A percentile compares a stretch with the other conserved stretches of the same genome.
phyloP scores from a whole-genome alignment of 805 yeast species.

The Wickerhamiella alocasiicola region DNA sequence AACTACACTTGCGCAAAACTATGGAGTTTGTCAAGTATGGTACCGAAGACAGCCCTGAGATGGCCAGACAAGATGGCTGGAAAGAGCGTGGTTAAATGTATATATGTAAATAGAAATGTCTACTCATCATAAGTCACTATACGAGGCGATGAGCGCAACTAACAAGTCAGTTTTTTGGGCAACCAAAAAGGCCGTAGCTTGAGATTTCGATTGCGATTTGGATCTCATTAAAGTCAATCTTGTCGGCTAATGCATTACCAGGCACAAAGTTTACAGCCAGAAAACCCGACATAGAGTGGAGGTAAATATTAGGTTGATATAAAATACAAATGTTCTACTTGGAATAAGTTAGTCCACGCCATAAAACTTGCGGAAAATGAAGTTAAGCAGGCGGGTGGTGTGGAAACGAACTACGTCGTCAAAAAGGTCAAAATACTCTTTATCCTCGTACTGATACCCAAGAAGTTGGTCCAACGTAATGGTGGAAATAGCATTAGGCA shows the following conservation, averaged over 20 bases:
- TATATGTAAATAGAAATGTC: too few relatives aligned
- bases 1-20: constrained; percentile 57
- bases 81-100: constrained; percentile 20
- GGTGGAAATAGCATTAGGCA: constrained; percentile 41
- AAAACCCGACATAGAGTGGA: too few relatives aligned
- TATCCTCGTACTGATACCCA: constrained; percentile 59
- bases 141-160: too few relatives aligned
- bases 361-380: constrained; percentile 66
- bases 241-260: too few relatives aligned
- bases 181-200: too few relatives aligned
- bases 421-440: constrained; percentile 42
- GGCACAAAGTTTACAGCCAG: too few relatives aligned
- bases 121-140: too few relatives aligned
- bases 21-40: constrained; percentile 71
- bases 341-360: constrained; percentile 28
- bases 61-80: constrained; percentile 21
- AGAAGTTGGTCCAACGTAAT: constrained; percentile 62
- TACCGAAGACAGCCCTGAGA: constrained; percentile 22
- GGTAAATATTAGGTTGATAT: too few relatives aligned
- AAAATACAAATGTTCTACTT: neutral
- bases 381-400: constrained; percentile 51
- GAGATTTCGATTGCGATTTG: too few relatives aligned
- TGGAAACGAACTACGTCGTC: constrained; percentile 58
- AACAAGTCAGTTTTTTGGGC: too few relatives aligned
- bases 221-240: too few relatives aligned